Percentiles rank a stretch among this genome's conserved stretches.
Evolutionary conservation across 768 basidiomycete species (phyloP).

Genomic region (Termitomyces bulborhizus): DNA sequence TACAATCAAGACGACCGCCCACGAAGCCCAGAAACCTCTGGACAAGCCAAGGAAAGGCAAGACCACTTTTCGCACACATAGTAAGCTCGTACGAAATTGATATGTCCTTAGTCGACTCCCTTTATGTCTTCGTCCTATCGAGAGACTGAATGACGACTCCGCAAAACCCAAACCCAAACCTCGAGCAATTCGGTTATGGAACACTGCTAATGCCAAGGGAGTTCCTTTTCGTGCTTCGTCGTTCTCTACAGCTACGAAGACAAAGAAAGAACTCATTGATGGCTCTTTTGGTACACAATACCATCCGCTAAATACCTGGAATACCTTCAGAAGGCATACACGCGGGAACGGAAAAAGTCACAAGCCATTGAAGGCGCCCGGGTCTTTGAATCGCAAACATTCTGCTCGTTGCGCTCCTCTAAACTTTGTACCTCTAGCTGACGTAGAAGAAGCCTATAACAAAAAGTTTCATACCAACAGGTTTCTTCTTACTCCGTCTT

Average conservation of each 20-base stretch:
- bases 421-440: conserved; percentile 22
- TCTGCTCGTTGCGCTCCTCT: conserved; percentile 18
- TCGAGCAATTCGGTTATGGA: conserved; percentile 13
- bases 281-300: background rate
- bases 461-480: conserved; percentile 3
- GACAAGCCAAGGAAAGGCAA: background rate
- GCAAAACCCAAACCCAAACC: conserved; percentile 1
- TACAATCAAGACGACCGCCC: conserved; percentile 1
- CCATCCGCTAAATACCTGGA: conserved; percentile 13
- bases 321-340: background rate
- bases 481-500: background rate
- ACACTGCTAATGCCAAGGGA: conserved; percentile 25
- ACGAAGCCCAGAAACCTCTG: background rate
- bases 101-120: conserved; percentile 15
- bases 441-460: conserved; percentile 20
- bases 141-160: background rate
- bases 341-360: background rate
- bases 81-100: background rate
- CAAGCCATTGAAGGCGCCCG: background rate
- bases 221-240: conserved; percentile 20
- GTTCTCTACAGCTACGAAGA: conserved; percentile 7
- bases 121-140: conserved; percentile 19
- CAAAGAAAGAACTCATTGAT: background rate
- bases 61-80: background rate
- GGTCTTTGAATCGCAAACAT: background rate